phyloP scores from a whole-genome alignment of 495 filamentous ascomycete species.

The Thozetella sp. region DNA sequence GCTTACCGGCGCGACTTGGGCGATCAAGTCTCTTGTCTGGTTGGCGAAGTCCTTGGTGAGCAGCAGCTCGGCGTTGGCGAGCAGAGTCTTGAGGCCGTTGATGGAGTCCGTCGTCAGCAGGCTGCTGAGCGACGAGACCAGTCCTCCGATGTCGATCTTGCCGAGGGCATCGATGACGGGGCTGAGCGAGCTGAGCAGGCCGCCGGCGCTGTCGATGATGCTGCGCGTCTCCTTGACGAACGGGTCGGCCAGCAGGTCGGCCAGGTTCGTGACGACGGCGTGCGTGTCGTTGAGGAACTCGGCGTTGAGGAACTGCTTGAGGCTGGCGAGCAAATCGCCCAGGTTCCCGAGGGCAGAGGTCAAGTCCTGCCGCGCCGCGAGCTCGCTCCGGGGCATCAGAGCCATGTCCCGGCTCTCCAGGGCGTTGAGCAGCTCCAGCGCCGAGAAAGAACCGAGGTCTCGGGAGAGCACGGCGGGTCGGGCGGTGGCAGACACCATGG shows the following conservation, averaged over 20 bases:
- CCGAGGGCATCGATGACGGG: slow-evolving; percentile 37
- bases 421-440: background rate
- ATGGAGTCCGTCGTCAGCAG: slow-evolving; percentile 41
- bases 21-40: slow-evolving; percentile 40
- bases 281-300: slow-evolving; percentile 1
- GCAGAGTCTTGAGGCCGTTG: slow-evolving; percentile 42
- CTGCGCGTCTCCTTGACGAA: slow-evolving; percentile 4
- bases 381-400: background rate
- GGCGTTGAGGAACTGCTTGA: slow-evolving; percentile 2
- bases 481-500: background rate
- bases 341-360: background rate
- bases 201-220: slow-evolving; percentile 32
- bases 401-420: background rate
- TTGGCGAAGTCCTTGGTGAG: slow-evolving; percentile 44
- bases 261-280: background rate
- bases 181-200: slow-evolving; percentile 29
- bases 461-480: background rate
- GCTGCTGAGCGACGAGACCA: slow-evolving; percentile 37
- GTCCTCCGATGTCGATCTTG: slow-evolving; percentile 44
- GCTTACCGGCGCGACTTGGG: slow-evolving; percentile 27
- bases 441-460: background rate
- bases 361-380: background rate
- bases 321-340: background rate
- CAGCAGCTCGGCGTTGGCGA: slow-evolving; percentile 38
- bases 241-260: background rate